phyloP scores from a whole-genome alignment of 106 monocot species.

The Allium fistulosum region DNA sequence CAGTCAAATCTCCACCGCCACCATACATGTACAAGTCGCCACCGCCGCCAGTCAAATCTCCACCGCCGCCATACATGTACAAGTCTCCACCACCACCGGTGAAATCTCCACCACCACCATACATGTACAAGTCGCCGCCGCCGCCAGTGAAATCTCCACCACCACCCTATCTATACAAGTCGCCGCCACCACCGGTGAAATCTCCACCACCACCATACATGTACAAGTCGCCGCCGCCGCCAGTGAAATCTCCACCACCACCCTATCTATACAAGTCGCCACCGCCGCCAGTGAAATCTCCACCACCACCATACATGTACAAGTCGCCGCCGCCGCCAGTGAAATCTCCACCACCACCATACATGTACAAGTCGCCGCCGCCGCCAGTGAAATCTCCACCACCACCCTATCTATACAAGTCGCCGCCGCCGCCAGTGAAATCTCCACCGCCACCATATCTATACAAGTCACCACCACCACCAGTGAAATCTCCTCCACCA shows the following conservation, averaged over 20 bases:
- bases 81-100: constrained; percentile 20
- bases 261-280: constrained; percentile 18
- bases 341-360: constrained; percentile 9
- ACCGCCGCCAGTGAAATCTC: constrained; percentile 2
- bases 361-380: constrained; percentile 12
- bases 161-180: constrained; percentile 4
- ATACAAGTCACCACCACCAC: constrained; percentile 18
- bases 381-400: constrained; percentile 6
- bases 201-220: not conserved
- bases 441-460: constrained; percentile 12
- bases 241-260: not conserved
- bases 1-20: constrained; percentile 4
- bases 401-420: constrained; percentile 4
- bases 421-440: constrained; percentile 1
- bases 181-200: constrained; percentile 5
- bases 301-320: constrained; percentile 12
- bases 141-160: not conserved
- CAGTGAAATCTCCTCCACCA: constrained; percentile 11
- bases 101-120: constrained; percentile 6
- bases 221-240: not conserved
- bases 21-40: constrained; percentile 25
- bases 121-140: constrained; percentile 1
- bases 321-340: constrained; percentile 19
- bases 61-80: constrained; percentile 10
- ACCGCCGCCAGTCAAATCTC: constrained; percentile 13